Evolutionary conservation across 257 asterid genomes (phyloP).

Genomic region (Nicotiana knightiana): DNA sequence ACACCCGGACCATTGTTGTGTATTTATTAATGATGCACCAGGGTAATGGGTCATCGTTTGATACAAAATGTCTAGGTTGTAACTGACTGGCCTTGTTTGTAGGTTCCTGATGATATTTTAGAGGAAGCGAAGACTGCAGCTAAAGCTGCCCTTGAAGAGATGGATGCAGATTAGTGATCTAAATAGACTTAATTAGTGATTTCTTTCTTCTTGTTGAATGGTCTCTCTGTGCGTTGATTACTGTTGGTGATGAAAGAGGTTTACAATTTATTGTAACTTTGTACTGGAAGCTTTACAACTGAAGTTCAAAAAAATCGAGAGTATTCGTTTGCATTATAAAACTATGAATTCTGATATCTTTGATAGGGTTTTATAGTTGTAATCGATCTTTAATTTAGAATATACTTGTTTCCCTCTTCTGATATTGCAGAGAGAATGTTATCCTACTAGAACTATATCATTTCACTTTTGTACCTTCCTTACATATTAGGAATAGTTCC

Average conservation of each 20-base stretch:
- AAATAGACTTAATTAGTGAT: neutral
- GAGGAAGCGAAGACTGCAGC: constrained; percentile 93
- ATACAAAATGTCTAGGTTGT: too few species aligned
- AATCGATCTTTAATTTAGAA: neutral
- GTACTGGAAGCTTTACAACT: neutral
- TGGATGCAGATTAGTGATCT: constrained; percentile 75
- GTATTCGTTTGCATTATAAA: neutral
- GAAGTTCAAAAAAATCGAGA: neutral
- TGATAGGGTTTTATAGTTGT: neutral
- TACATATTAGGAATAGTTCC: neutral
- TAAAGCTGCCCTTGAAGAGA: constrained; percentile 92
- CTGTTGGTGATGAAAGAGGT: neutral
- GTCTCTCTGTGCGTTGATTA: neutral
- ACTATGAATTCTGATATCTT: neutral
- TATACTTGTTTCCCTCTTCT: neutral
- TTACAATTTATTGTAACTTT: neutral
- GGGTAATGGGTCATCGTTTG: too few species aligned
- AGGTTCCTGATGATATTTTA: constrained; percentile 74
- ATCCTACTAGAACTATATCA: neutral
- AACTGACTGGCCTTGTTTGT: neutral
- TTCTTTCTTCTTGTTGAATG: neutral
- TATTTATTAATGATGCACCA: too few species aligned
- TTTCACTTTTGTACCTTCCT: neutral
- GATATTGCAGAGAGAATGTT: neutral
- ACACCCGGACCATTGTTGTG: too few species aligned